Evolutionary conservation across 2,329 filamentous ascomycete genomes (phyloP), one percentile per base, ranked within the genome.

Genomic region (Penicillium sp.): DNA sequence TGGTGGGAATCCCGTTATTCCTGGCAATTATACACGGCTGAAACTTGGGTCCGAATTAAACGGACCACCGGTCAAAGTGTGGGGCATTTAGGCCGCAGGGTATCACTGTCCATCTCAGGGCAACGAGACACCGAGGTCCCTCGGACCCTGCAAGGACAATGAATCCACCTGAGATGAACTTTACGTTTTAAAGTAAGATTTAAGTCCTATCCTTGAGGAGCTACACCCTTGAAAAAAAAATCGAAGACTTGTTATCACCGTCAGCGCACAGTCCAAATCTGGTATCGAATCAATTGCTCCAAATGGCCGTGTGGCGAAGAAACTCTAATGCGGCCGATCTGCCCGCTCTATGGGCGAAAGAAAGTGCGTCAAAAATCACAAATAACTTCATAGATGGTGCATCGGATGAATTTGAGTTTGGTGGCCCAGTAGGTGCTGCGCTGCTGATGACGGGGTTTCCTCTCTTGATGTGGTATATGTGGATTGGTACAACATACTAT

Each of bases 391-490:
- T 17, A 42, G 15, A 42, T 19, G 38, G 38, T 19, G 38, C n/a
- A 13, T 65, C 65, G 0, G 65, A 56, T 22, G 59, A 69, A 5
- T 72, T 84, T 67, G 95, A 99, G 75, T 99, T 98, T 73, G 94
- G 94, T 63, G 95, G 95, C 56, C 87, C 91, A 2, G 75, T 86
- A 3, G 94, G 94, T 53, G 89, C 92, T 50, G 79, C 84, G 9
- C 82, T 85, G 66, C 90, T 97, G 85, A 98, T 98, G 92, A 83
- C 91, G 65, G 88, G 90, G 47, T 99, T 98, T 78, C 95, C 95
- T 12, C 63, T 89, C 30, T 84, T 98, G 68, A 98, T 98, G 94
- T 97, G 91, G 86, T 98, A 97, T 82, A 97, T 98, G 93, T 98
- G 93, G 91, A 89, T 96, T 75, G 95, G 95, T 44, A 91, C 94